Percentiles rank a stretch among this genome's conserved stretches.
Conservation (phyloP, 2,329 filamentous ascomycete genomes). For the Epichloe sylvatica region DNA sequence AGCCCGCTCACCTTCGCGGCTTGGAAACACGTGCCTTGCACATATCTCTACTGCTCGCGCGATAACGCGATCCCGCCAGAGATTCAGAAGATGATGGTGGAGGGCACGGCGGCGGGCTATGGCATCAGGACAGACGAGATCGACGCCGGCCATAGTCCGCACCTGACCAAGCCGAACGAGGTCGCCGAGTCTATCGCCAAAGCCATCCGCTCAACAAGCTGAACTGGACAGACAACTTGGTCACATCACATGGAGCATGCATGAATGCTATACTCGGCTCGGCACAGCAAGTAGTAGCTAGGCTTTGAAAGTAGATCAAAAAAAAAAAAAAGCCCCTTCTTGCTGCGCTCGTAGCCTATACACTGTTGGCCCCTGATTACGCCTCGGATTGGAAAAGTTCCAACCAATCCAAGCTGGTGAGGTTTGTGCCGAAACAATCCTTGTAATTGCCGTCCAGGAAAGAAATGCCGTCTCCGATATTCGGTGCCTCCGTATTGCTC, state of each 20-base stretch:
- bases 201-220: not conserved
- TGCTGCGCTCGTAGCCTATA: not conserved
- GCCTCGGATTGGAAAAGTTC: not conserved
- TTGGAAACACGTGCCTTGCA: not conserved
- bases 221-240: not conserved
- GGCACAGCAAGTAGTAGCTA: too few relatives aligned
- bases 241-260: not conserved
- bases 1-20: not conserved
- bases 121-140: not conserved
- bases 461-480: not conserved
- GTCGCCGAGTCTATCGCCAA: not conserved
- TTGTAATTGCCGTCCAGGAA: not conserved
- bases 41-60: not conserved
- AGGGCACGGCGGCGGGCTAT: not conserved
- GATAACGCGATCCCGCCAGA: not conserved
- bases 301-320: not conserved
- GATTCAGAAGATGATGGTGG: not conserved
- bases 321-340: not conserved
- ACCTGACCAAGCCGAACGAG: not conserved
- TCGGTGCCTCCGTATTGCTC: not conserved
- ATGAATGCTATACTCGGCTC: not conserved
- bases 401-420: conserved; percentile 1
- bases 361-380: not conserved
- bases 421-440: not conserved
- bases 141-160: not conserved